phyloP scores from a whole-genome alignment of 306 rosid genomes.

The Herpetospermum pedunculosum region DNA sequence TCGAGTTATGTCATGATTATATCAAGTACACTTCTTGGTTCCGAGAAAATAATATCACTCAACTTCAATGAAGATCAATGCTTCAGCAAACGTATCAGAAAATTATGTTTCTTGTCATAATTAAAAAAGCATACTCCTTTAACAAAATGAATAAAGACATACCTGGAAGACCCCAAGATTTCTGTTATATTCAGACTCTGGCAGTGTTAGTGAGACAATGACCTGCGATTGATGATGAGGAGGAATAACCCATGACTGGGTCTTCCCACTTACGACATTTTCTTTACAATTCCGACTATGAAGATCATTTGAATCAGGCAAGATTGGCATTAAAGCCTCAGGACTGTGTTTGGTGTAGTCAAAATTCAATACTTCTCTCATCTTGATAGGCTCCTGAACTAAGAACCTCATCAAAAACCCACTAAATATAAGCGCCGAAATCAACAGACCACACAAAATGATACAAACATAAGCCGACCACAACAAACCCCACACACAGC shows the following conservation, averaged over 20 bases:
- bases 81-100: neutral
- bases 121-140: neutral
- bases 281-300: constrained; percentile 23
- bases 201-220: constrained; percentile 36
- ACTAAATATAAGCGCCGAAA: constrained; percentile 37
- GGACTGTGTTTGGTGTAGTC: constrained; percentile 61
- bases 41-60: neutral
- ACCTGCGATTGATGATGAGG: constrained; percentile 34
- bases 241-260: constrained; percentile 31
- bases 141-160: constrained; percentile 6
- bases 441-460: constrained; percentile 32
- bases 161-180: constrained; percentile 85
- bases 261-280: constrained; percentile 13
- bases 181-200: constrained; percentile 71
- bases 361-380: constrained; percentile 49
- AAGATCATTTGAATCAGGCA: constrained; percentile 26
- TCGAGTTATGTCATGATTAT: neutral
- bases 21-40: neutral
- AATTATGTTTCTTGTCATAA: neutral
- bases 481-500: constrained; percentile 56
- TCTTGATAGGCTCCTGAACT: constrained; percentile 47
- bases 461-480: constrained; percentile 48
- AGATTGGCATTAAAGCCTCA: constrained; percentile 49
- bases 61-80: neutral
- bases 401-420: constrained; percentile 36